phyloP scores from a whole-genome alignment of 129 eudicot species.

The Smallanthus sonchifolius region DNA sequence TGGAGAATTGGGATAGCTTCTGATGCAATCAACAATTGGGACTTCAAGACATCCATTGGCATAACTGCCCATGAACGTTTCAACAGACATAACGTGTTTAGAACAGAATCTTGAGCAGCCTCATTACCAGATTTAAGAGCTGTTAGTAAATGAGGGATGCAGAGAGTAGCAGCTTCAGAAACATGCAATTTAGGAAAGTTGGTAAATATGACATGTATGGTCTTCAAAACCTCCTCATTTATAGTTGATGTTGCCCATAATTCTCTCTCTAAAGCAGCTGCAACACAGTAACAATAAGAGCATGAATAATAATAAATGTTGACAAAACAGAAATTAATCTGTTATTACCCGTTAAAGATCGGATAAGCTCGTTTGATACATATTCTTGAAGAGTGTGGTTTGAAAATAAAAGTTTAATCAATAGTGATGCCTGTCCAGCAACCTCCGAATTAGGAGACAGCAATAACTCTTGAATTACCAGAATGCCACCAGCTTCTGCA shows the following conservation, averaged over 20 bases:
- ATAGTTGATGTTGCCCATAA: slow-evolving; percentile 58
- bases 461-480: slow-evolving; percentile 57
- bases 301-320: not conserved
- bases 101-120: slow-evolving; percentile 64
- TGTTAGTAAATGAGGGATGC: slow-evolving; percentile 66
- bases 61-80: slow-evolving; percentile 73
- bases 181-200: slow-evolving; percentile 70
- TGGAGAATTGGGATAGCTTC: slow-evolving; percentile 83
- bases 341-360: slow-evolving; percentile 63
- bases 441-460: slow-evolving; percentile 52
- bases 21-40: slow-evolving; percentile 63
- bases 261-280: slow-evolving; percentile 84
- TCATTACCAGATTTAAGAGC: slow-evolving; percentile 72
- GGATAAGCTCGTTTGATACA: slow-evolving; percentile 71
- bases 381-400: slow-evolving; percentile 87
- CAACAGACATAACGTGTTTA: slow-evolving; percentile 60
- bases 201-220: slow-evolving; percentile 58
- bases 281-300: slow-evolving; percentile 18
- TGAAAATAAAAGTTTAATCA: slow-evolving; percentile 61
- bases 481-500: slow-evolving; percentile 86
- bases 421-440: slow-evolving; percentile 66
- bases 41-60: slow-evolving; percentile 57
- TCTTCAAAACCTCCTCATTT: slow-evolving; percentile 62
- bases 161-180: slow-evolving; percentile 76
- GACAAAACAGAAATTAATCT: not conserved